A percentile compares a stretch with the other conserved stretches of the same genome.
phyloP scores from a whole-genome alignment of 306 rosid genomes.

The Vigna nakashimae region DNA sequence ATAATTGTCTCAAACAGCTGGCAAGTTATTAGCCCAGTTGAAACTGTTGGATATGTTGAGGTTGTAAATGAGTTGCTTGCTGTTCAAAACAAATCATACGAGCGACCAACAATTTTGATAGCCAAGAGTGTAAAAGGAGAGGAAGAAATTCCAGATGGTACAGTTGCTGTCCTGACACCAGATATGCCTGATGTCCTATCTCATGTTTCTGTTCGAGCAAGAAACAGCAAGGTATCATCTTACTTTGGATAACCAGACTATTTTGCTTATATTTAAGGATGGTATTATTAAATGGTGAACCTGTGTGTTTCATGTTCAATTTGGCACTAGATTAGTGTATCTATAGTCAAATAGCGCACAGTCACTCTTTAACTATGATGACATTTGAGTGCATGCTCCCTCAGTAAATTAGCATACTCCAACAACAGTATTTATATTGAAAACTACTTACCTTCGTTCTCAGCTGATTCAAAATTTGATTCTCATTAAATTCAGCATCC shows the following conservation, averaged over 20 bases:
- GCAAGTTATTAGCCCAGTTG: slow-evolving; percentile 98
- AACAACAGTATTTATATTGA: slow-evolving; percentile 12
- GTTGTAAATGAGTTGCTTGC: slow-evolving; percentile 90
- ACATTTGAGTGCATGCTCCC: slow-evolving; percentile 25
- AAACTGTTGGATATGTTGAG: slow-evolving; percentile 84
- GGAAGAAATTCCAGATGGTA: slow-evolving; percentile 99
- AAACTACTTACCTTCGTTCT: slow-evolving; percentile 10
- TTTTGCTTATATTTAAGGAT: slow-evolving; percentile 37
- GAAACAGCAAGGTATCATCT: slow-evolving; percentile 87
- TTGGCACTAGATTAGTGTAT: slow-evolving; percentile 23
- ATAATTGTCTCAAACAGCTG: slow-evolving; percentile 71
- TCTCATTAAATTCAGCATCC: slow-evolving; percentile 18
- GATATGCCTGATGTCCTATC: slow-evolving; percentile 99
- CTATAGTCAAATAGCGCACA: slow-evolving; percentile 2
- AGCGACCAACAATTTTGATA: slow-evolving; percentile 87
- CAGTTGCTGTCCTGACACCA: slow-evolving; percentile 97
- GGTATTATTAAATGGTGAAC: slow-evolving; percentile 26
- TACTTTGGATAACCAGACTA: slow-evolving; percentile 23
- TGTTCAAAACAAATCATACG: slow-evolving; percentile 86
- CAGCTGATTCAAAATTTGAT: slow-evolving; percentile 13
- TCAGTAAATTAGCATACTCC: slow-evolving; percentile 25
- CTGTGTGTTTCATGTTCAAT: slow-evolving; percentile 28
- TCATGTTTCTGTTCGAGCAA: slow-evolving; percentile 99
- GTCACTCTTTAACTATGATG: slow-evolving; percentile 3
- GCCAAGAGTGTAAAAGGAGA: slow-evolving; percentile 91